Evolutionary conservation across 805 yeast genomes (phyloP), one percentile per base, ranked within the genome.

Genomic region (Ogataea glucozyma): DNA sequence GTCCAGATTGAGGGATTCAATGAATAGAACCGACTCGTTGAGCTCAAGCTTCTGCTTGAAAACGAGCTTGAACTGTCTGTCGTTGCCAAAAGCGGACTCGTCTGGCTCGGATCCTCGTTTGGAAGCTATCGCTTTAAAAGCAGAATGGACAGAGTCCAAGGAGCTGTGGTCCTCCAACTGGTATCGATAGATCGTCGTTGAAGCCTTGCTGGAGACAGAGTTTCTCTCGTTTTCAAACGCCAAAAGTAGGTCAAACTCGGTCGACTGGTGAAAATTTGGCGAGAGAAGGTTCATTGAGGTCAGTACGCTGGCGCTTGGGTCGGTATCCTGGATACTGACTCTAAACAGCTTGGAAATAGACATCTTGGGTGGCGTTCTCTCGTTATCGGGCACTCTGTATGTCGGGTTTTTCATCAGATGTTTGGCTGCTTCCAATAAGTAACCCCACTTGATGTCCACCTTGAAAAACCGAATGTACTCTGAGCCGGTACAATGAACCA

Each of bases 361-460:
- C 24, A 81, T 39, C 4, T 44, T 56, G 2, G 84, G 83, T 4
- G 61, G 55, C 11, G 48, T 65, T 49, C 67, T 74, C 26, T 60
- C 60, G 14, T 68, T 72, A 22, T 66, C 69, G 1, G 81, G 80
- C 0, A 80, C 76, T 46, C 70, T 71, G 51, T 64, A 76, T 46
- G 71, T 72, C 7, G 80, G 80, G 40, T 69, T 72, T 11, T 66
- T 62, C 36, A 68, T 65, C 42, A 75, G 72, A 24, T 68, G 66
- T 34, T 65, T 66, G 6, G 81, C 77, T 4, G 81, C 70, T 29
- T 67, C 71, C 1, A 63, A 60, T 22, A 78, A 58, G 44, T 65
- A 73, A 1, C 81, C 83, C 87, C 87, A 83, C 46, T 79, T 73
- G 9, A 81, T 64, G 0, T 51, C 37, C 4, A 80, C 55, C 18